These are phyloP conservation scores for Zygotorulaspora sp. DNA, from an alignment of 805 yeast species.

Conservation along the genomic window DNA sequence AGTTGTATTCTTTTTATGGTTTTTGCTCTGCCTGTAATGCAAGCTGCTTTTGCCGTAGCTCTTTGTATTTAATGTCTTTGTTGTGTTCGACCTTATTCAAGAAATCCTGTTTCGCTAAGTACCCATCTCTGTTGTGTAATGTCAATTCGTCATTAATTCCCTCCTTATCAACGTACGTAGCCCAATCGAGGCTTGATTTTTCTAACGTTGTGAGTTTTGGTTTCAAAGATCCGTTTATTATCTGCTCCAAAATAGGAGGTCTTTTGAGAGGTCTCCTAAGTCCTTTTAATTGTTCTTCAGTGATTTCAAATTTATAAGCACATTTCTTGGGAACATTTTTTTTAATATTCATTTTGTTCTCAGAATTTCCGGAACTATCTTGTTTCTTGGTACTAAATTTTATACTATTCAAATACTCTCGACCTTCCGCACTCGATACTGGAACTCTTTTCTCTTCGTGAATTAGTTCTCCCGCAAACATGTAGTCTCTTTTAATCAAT, in stretches of 20 bases:
- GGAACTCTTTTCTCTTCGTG: conserved; percentile 77
- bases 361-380: conserved; percentile 13
- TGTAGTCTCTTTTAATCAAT: conserved; percentile 70
- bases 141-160: conserved; percentile 80
- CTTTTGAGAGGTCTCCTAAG: conserved; percentile 61
- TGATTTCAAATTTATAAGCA: not conserved
- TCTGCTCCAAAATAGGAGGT: conserved; percentile 71
- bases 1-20: no score
- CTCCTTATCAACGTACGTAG: conserved; percentile 81
- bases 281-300: conserved; percentile 22
- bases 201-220: conserved; percentile 87
- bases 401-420: conserved; percentile 64
- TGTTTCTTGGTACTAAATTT: conserved; percentile 32
- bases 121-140: conserved; percentile 83
- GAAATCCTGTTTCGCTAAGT: conserved; percentile 87
- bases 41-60: conserved; percentile 36
- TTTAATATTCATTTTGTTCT: conserved; percentile 18
- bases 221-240: conserved; percentile 61
- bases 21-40: conserved; percentile 26
- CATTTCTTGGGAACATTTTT: not conserved
- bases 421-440: conserved; percentile 77
- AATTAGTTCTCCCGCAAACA: conserved; percentile 82
- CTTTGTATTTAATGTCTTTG: conserved; percentile 38
- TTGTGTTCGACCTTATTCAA: conserved; percentile 61
- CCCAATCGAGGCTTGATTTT: conserved; percentile 93